These are phyloP conservation scores for Mycena vulgaris DNA, from an alignment of 768 basidiomycete genomes.

Conservation along the genomic window DNA sequence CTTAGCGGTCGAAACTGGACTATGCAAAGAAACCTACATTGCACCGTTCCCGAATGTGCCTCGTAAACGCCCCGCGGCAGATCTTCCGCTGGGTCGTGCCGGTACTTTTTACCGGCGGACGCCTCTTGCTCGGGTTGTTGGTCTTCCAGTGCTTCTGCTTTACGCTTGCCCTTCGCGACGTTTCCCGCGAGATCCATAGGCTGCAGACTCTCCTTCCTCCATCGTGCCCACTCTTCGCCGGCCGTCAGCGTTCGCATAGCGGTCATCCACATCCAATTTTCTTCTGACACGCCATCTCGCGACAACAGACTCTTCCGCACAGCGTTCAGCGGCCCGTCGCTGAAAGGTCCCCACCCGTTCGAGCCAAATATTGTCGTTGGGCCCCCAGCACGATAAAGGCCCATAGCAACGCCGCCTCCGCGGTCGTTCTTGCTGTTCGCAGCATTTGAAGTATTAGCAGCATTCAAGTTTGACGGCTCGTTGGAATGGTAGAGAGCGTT, in stretches of 20 bases:
- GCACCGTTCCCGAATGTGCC: constrained; percentile 81
- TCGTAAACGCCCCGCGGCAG: constrained; percentile 85
- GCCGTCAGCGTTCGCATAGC: constrained; percentile 76
- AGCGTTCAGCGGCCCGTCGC: constrained; percentile 88
- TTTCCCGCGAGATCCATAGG: constrained; percentile 63
- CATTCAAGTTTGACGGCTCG: constrained; percentile 58
- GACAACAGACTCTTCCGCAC: constrained; percentile 85
- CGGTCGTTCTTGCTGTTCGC: constrained; percentile 61
- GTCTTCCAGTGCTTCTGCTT: constrained; percentile 48
- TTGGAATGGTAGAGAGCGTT: constrained; percentile 67
- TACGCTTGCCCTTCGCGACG: constrained; percentile 48
- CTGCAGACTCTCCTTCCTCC: constrained; percentile 68
- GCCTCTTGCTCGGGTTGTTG: constrained; percentile 36
- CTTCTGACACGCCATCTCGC: constrained; percentile 86
- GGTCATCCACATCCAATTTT: constrained; percentile 94
- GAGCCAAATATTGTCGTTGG: constrained; percentile 94
- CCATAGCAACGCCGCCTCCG: constrained; percentile 65
- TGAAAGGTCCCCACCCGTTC: constrained; percentile 88
- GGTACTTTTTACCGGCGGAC: constrained; percentile 45
- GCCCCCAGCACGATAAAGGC: constrained; percentile 91
- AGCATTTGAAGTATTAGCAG: constrained; percentile 50
- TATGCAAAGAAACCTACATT: constrained; percentile 66
- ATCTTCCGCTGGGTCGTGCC: constrained; percentile 39
- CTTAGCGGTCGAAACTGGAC: constrained; percentile 3
- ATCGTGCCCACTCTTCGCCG: constrained; percentile 74